A percentile compares a stretch with the other conserved stretches of the same genome.
phyloP scores from a whole-genome alignment of 208 protist species.

The Acanthamoeba lenticulata region DNA sequence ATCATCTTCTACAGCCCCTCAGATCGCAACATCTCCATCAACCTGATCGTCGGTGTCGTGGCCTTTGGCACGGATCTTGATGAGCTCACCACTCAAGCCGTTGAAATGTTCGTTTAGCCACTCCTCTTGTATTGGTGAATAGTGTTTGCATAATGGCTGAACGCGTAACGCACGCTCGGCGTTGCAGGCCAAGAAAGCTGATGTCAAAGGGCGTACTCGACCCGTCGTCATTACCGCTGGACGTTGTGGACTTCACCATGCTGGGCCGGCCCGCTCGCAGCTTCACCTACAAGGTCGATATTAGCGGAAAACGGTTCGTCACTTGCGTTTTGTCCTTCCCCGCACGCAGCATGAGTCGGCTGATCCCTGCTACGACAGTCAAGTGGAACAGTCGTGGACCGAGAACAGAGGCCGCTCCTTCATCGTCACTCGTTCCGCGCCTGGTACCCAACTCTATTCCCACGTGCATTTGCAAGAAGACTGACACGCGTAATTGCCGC shows the following conservation, averaged over 20 bases:
- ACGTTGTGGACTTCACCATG: neutral
- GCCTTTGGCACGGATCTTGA: slow-evolving; percentile 2
- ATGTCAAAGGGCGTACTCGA: slow-evolving; percentile 9
- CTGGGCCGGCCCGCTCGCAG: neutral
- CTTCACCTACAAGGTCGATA: neutral
- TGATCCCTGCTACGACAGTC: neutral
- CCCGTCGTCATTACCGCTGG: neutral
- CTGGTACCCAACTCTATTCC: neutral
- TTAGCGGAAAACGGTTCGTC: neutral
- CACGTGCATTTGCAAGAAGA: too few relatives aligned
- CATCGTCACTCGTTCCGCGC: neutral
- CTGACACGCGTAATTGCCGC: neutral
- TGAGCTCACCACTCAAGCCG: neutral
- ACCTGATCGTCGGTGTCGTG: neutral
- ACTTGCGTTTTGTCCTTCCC: neutral
- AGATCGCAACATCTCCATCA: slow-evolving; percentile 28
- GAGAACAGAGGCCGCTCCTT: neutral
- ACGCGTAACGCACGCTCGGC: too few relatives aligned
- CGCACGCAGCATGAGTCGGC: too few relatives aligned
- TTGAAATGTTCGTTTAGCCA: neutral
- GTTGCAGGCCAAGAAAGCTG: neutral
- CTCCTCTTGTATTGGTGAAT: neutral
- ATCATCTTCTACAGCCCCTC: slow-evolving; percentile 1
- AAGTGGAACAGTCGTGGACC: slow-evolving; percentile 11
- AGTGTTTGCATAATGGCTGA: neutral